A percentile compares a stretch with the other conserved stretches of the same genome.
These are phyloP conservation scores for Speleostelium caveatum DNA, from an alignment of 78 protist genomes.

Conservation along the genomic window DNA sequence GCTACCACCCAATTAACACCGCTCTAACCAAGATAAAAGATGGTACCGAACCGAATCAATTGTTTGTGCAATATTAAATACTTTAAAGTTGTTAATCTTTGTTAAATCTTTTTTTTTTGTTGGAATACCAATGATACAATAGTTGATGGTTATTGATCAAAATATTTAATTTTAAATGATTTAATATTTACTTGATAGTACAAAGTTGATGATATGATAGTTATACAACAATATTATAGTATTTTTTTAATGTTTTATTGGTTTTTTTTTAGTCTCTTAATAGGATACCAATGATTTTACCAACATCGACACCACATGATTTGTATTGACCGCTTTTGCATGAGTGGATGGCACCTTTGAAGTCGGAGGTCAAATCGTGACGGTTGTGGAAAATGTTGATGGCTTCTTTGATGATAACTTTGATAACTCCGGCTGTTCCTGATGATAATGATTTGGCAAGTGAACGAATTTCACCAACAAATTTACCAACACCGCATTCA, in stretches of 20 bases:
- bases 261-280: background rate
- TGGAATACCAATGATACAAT: too few relatives aligned
- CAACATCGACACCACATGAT: conserved; percentile 31
- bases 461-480: conserved; percentile 33
- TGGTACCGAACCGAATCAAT: too few relatives aligned
- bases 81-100: too few relatives aligned
- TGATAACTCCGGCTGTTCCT: conserved; percentile 23
- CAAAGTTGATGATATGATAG: background rate
- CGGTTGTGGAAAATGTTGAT: conserved; percentile 55
- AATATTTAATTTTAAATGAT: too few relatives aligned
- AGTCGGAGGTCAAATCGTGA: conserved; percentile 29
- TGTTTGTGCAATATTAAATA: too few relatives aligned
- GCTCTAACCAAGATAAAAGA: too few relatives aligned
- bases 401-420: conserved; percentile 32
- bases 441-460: background rate
- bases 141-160: too few relatives aligned
- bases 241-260: too few relatives aligned
- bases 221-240: too few relatives aligned
- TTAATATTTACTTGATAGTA: background rate
- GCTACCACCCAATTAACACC: too few relatives aligned
- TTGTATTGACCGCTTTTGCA: conserved; percentile 4
- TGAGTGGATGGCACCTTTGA: conserved; percentile 42
- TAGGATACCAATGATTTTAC: conserved; percentile 24
- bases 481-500: conserved; percentile 26
- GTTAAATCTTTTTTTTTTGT: too few relatives aligned